phyloP scores from a whole-genome alignment of 768 basidiomycete species.

The Hemileccinum rubropunctum region DNA sequence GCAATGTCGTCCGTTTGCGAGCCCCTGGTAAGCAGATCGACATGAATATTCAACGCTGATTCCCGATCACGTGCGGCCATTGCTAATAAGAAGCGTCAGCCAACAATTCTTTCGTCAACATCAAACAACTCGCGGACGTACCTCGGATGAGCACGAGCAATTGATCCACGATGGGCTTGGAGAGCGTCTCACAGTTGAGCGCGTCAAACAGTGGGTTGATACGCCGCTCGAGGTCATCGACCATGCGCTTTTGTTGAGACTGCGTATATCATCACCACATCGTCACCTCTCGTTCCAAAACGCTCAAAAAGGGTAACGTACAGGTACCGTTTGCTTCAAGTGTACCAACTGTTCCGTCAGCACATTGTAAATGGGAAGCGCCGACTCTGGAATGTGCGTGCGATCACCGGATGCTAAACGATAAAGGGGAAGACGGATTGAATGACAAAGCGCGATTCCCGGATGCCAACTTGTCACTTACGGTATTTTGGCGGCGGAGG shows the following conservation, averaged over 20 bases:
- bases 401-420: slow-evolving; percentile 81
- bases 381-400: slow-evolving; percentile 79
- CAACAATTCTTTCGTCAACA: neutral
- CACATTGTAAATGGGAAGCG: slow-evolving; percentile 62
- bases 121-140: slow-evolving; percentile 32
- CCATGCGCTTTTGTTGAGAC: slow-evolving; percentile 81
- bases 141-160: slow-evolving; percentile 71
- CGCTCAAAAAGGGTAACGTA: slow-evolving; percentile 37
- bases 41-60: slow-evolving; percentile 77
- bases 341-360: slow-evolving; percentile 61
- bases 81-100: slow-evolving; percentile 42
- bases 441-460: neutral
- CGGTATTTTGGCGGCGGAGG: slow-evolving; percentile 57
- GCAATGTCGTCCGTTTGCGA: slow-evolving; percentile 82
- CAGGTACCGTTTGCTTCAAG: slow-evolving; percentile 74
- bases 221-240: slow-evolving; percentile 84
- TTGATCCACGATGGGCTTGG: slow-evolving; percentile 66
- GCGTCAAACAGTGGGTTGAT: slow-evolving; percentile 86
- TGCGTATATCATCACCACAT: slow-evolving; percentile 27
- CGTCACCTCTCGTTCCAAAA: neutral
- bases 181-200: slow-evolving; percentile 86
- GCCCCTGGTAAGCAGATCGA: slow-evolving; percentile 78
- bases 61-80: slow-evolving; percentile 79
- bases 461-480: slow-evolving; percentile 33
- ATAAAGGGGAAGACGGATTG: neutral